Conservation (phyloP, 257 asterid species). For the Plantago major region DNA sequence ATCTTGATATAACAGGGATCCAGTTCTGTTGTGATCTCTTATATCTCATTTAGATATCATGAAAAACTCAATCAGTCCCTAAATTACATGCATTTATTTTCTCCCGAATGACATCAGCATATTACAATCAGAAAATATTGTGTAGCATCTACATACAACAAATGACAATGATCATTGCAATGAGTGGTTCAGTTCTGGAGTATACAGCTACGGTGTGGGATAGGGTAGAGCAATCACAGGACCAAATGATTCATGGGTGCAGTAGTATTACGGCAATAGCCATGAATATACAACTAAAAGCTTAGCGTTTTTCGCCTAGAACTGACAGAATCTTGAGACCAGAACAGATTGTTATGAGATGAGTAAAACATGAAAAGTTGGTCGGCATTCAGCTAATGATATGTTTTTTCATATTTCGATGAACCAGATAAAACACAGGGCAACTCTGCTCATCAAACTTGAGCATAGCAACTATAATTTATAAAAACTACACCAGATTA, state of each 20-base stretch:
- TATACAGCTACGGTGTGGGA: background rate
- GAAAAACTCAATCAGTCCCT: no score
- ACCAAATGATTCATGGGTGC: background rate
- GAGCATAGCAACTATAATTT: background rate
- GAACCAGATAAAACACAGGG: slow-evolving; percentile 7
- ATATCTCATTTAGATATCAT: no score
- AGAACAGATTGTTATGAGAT: background rate
- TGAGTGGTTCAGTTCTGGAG: background rate
- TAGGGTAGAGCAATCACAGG: background rate
- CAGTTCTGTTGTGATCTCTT: no score
- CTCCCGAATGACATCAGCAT: no score
- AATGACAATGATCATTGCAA: background rate
- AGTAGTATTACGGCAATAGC: background rate
- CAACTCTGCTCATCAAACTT: background rate
- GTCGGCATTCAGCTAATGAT: slow-evolving; percentile 6
- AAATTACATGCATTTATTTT: no score
- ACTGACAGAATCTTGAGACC: background rate
- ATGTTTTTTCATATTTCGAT: background rate
- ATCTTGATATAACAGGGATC: no score
- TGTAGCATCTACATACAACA: background rate
- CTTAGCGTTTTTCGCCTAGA: background rate
- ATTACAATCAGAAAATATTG: background rate
- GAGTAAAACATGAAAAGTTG: background rate
- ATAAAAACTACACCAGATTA: background rate
- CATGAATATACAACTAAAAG: background rate